These are phyloP conservation scores for Penicillium cinerascens DNA, from an alignment of 495 filamentous ascomycete genomes.

Conservation along the genomic window DNA sequence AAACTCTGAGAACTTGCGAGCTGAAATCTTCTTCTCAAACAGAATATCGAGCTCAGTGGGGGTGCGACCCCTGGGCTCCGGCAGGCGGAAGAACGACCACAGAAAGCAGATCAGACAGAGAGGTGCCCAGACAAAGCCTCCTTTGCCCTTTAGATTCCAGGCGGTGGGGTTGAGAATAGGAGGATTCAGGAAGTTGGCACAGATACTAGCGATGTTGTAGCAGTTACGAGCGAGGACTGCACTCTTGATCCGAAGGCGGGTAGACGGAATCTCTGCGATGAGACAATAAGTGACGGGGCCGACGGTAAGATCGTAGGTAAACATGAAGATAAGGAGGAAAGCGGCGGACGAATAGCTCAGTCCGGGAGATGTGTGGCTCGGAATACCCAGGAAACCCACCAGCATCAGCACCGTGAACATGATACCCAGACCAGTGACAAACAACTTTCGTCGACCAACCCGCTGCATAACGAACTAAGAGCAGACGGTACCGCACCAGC, in stretches of 20 bases:
- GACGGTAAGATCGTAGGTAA: slow-evolving; percentile 68
- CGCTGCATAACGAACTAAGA: slow-evolving; percentile 67
- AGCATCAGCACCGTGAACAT: slow-evolving; percentile 61
- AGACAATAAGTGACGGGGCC: slow-evolving; percentile 73
- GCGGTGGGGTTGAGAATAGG: slow-evolving; percentile 66
- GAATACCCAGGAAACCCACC: slow-evolving; percentile 65
- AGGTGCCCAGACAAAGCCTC: slow-evolving; percentile 72
- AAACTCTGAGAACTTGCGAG: slow-evolving; percentile 60
- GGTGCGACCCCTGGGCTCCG: slow-evolving; percentile 61
- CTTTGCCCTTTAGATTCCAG: slow-evolving; percentile 66
- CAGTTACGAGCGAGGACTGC: slow-evolving; percentile 62
- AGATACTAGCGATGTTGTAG: slow-evolving; percentile 65
- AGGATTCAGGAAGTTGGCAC: slow-evolving; percentile 63
- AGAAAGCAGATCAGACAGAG: slow-evolving; percentile 63
- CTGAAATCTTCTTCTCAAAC: slow-evolving; percentile 58
- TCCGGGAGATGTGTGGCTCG: slow-evolving; percentile 45
- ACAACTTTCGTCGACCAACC: slow-evolving; percentile 63
- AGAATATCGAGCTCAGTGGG: slow-evolving; percentile 67
- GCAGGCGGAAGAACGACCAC: slow-evolving; percentile 65
- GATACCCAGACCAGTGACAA: slow-evolving; percentile 62
- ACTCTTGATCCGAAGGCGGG: slow-evolving; percentile 70
- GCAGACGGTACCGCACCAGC: slow-evolving; percentile 63
- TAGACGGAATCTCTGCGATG: slow-evolving; percentile 65
- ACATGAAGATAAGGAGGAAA: slow-evolving; percentile 64
- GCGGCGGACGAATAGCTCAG: slow-evolving; percentile 58